A percentile compares a stretch with the other conserved stretches of the same genome.
phyloP scores from a whole-genome alignment of 2,329 filamentous ascomycete genomes.

The Fusarium goolgardi region DNA sequence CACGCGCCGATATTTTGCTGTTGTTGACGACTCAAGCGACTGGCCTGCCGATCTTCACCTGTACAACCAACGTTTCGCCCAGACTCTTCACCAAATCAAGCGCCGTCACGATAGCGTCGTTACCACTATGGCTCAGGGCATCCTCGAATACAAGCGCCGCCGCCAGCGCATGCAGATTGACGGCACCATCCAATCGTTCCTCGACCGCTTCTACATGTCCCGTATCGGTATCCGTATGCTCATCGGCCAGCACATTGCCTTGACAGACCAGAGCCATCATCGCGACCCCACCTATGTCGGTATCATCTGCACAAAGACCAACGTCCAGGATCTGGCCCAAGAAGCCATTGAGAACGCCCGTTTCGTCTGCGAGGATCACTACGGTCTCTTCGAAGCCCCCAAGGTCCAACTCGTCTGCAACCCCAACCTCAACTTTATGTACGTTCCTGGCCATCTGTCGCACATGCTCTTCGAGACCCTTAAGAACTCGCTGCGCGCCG shows the following conservation, averaged over 20 bases:
- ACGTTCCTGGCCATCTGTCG: constrained; percentile 96
- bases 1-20: constrained; percentile 81
- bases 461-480: constrained; percentile 99
- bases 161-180: constrained; percentile 98
- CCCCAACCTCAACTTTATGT: constrained; percentile 97
- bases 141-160: constrained; percentile 96
- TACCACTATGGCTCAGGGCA: constrained; percentile 97
- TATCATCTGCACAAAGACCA: constrained; percentile 99
- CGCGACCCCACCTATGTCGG: constrained; percentile 95
- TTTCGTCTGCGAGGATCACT: constrained; percentile 99
- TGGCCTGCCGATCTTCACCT: constrained; percentile 96
- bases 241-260: constrained; percentile 96
- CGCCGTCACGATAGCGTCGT: constrained; percentile 95
- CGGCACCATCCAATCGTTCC: constrained; percentile 94
- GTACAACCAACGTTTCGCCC: constrained; percentile 91
- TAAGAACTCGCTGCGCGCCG: constrained; percentile 96
- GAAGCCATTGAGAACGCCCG: constrained; percentile 98
- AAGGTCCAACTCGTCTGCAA: constrained; percentile 97
- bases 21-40: constrained; percentile 85
- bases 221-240: constrained; percentile 99
- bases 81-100: constrained; percentile 94
- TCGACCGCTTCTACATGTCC: constrained; percentile 99
- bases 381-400: constrained; percentile 95
- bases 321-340: constrained; percentile 91
- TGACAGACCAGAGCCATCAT: constrained; percentile 91